Percentiles rank a stretch among this genome's conserved stretches.
These are phyloP conservation scores for Eimeria falciformis DNA, from an alignment of 169 alveolate genomes.

Conservation along the genomic window DNA sequence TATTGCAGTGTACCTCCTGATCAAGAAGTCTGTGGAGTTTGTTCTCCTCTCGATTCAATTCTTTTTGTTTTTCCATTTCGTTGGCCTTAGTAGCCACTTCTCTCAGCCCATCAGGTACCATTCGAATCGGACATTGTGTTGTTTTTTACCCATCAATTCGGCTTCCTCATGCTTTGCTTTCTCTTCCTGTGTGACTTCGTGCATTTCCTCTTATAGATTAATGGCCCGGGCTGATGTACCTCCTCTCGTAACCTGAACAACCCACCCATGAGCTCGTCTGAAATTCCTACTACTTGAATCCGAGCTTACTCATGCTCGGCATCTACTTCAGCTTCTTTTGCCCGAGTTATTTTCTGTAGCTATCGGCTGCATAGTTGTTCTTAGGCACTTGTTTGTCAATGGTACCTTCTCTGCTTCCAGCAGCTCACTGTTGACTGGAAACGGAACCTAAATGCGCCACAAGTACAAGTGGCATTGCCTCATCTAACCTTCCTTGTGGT, in stretches of 20 bases:
- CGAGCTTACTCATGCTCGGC: constrained; percentile 53
- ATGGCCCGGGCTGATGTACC: background rate
- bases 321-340: constrained; percentile 60
- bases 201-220: background rate
- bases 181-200: constrained; percentile 39
- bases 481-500: constrained; percentile 59
- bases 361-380: background rate
- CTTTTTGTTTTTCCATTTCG: constrained; percentile 34
- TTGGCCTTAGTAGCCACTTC: constrained; percentile 48
- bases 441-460: background rate
- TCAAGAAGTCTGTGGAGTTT: constrained; percentile 16
- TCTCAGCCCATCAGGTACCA: background rate
- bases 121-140: background rate
- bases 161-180: constrained; percentile 43
- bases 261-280: too few species aligned
- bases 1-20: constrained; percentile 11
- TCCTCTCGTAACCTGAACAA: constrained; percentile 40
- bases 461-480: background rate
- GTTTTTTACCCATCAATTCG: constrained; percentile 25
- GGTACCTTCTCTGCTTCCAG: constrained; percentile 46
- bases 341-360: constrained; percentile 8
- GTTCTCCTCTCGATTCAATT: background rate
- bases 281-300: too few species aligned
- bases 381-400: background rate
- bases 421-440: constrained; percentile 23